Base-by-base conservation (phyloP, 768 basidiomycete genomes). In the Omphalotus guepiniiformis region DNA sequence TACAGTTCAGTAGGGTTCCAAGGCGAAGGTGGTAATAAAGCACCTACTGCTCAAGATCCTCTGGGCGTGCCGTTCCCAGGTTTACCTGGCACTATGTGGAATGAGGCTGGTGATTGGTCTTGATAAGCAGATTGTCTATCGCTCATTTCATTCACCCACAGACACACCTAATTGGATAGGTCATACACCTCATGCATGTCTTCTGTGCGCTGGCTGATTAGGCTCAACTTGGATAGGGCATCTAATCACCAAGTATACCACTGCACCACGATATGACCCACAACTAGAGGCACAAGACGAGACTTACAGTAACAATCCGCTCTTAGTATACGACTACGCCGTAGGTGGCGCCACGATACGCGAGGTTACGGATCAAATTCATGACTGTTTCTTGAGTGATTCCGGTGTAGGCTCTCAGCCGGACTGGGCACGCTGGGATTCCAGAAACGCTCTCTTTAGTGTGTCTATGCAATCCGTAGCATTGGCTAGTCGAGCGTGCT, bases 191-290 rank as follows among this genome's bases (percentile, higher is more conserved):
- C n/a, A 32, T 32, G 30, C 9, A 9, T 32, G 9, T 32, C 9
- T 9, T 32, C 30, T 30, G 32, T 26, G 41, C 6, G 57, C 63
- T 32, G n/a, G n/a, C n/a, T n/a, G n/a, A n/a, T n/a, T n/a, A n/a
- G n/a, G n/a, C n/a, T 74, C 80, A 6, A 84, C 83, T 58, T 85
- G 82, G 82, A 76, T 85, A 27, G 77, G 82, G 2, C 71, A 79
- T 57, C 63, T 82, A n/a, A 61, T 80, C 39, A 73, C 67, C 7
- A 66, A 71, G 45, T 66, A 71, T 47, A 57, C 58, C 46, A 70
- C 69, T n/a, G 58, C 60, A 28, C 67, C 70, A 5, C 55, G 63
- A 42, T 71, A 58, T 54, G 47, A 60, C 39, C 64, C 72, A 22
- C 52, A 50, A 23, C 35, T 48, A 4, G 45, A 57, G 9, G 57